Evolutionary conservation across 2,329 filamentous ascomycete genomes (phyloP).

Genomic region (Trichoderma harzianum): DNA sequence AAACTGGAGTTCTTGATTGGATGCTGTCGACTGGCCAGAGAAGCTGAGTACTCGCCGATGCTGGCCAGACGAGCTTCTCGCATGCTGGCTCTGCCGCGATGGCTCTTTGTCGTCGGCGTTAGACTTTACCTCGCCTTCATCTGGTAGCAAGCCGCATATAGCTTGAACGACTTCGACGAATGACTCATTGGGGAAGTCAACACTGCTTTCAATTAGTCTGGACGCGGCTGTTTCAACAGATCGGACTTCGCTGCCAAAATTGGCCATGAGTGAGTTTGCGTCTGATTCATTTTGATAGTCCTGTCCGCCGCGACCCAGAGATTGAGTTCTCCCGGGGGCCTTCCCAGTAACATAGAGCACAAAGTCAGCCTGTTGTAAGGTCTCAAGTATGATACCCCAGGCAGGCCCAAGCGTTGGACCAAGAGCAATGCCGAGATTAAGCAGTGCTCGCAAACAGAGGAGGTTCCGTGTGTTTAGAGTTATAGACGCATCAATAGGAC

Average conservation of each 20-base stretch:
- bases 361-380: constrained; percentile 87
- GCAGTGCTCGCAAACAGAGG: constrained; percentile 79
- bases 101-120: constrained; percentile 22
- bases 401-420: constrained; percentile 81
- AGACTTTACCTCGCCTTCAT: constrained; percentile 26
- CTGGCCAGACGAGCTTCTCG: constrained; percentile 38
- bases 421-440: constrained; percentile 94
- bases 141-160: constrained; percentile 66
- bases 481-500: constrained; percentile 53
- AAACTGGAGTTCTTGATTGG: constrained; percentile 61
- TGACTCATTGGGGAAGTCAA: constrained; percentile 79
- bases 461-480: constrained; percentile 84
- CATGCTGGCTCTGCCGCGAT: constrained; percentile 25
- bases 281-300: constrained; percentile 52
- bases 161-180: constrained; percentile 76
- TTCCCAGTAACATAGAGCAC: constrained; percentile 68
- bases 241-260: constrained; percentile 75
- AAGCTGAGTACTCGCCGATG: constrained; percentile 48
- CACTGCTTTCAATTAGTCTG: constrained; percentile 84
- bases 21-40: constrained; percentile 44
- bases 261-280: constrained; percentile 51
- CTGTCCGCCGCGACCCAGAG: constrained; percentile 40
- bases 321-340: constrained; percentile 49
- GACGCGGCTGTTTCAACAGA: constrained; percentile 86
- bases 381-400: constrained; percentile 90